Evolutionary conservation across 352 stramenopile genomes (phyloP).

Genomic region (Thalassiosira allenii): DNA sequence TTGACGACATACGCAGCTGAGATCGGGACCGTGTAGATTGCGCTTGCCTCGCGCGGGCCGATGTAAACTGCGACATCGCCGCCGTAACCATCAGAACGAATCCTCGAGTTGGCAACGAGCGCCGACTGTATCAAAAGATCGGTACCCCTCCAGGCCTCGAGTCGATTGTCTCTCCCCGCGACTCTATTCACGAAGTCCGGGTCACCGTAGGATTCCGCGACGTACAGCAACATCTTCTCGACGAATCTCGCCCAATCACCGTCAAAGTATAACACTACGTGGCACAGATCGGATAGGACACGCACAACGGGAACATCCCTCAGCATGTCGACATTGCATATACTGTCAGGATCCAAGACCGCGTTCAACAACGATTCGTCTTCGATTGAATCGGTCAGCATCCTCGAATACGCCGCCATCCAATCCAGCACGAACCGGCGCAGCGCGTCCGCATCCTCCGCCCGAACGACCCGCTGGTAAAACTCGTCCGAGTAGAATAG

Average conservation of each 20-base stretch:
- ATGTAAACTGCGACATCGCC: not conserved
- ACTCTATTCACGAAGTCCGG: slow-evolving; percentile 8
- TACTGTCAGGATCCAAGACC: not conserved
- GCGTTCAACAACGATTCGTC: not conserved
- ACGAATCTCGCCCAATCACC: slow-evolving; percentile 37
- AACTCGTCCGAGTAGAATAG: slow-evolving; percentile 57
- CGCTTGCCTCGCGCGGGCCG: not conserved
- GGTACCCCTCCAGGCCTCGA: slow-evolving; percentile 18
- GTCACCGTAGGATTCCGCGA: slow-evolving; percentile 35
- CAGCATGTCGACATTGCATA: not conserved
- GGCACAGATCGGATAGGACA: slow-evolving; percentile 19
- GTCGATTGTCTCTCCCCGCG: slow-evolving; percentile 13
- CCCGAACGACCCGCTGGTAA: slow-evolving; percentile 25
- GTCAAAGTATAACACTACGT: slow-evolving; percentile 11
- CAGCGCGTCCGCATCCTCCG: slow-evolving; percentile 15
- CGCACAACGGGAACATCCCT: not conserved
- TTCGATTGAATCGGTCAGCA: not conserved
- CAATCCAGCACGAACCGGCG: slow-evolving; percentile 46
- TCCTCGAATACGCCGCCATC: slow-evolving; percentile 44
- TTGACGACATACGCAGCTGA: slow-evolving; percentile 38
- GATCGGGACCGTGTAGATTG: slow-evolving; percentile 21
- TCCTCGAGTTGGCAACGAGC: slow-evolving; percentile 24
- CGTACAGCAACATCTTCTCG: slow-evolving; percentile 24
- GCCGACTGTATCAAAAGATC: slow-evolving; percentile 38
- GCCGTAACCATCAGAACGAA: slow-evolving; percentile 1